A percentile compares a stretch with the other conserved stretches of the same genome.
Evolutionary conservation across 2,329 filamentous ascomycete species (phyloP).

Genomic region (Penicillium concentricum): DNA sequence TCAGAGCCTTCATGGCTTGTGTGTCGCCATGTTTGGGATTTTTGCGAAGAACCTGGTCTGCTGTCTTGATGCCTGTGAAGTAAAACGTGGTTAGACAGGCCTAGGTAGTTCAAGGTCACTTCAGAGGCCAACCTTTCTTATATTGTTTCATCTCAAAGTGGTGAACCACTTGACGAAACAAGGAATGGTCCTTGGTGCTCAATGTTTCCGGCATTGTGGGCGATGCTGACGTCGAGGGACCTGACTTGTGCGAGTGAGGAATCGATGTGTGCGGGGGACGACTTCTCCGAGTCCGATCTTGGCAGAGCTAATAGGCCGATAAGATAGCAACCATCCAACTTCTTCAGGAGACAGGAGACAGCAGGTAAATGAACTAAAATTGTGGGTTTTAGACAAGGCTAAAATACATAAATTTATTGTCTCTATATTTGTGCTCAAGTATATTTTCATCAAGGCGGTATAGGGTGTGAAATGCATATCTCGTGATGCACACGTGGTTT

Average conservation of each 20-base stretch:
- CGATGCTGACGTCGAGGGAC: slow-evolving; percentile 28
- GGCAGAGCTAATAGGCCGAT: slow-evolving; percentile 24
- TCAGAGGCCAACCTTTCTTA: slow-evolving; percentile 65
- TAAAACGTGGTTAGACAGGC: slow-evolving; percentile 22
- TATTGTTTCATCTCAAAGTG: slow-evolving; percentile 98
- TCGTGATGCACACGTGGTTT: background rate
- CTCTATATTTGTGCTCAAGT: background rate
- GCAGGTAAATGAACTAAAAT: background rate
- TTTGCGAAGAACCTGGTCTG: slow-evolving; percentile 95
- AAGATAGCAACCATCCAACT: slow-evolving; percentile 16
- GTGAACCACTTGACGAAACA: slow-evolving; percentile 93
- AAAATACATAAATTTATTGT: background rate
- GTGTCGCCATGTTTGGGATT: slow-evolving; percentile 96
- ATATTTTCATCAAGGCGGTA: background rate
- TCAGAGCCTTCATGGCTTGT: slow-evolving; percentile 97
- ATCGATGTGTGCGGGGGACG: slow-evolving; percentile 38
- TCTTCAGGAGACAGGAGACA: background rate
- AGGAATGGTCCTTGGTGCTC: slow-evolving; percentile 80
- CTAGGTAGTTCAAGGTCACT: background rate
- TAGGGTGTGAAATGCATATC: background rate
- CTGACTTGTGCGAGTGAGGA: slow-evolving; percentile 34
- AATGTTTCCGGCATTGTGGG: slow-evolving; percentile 48
- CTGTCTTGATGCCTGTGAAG: slow-evolving; percentile 75
- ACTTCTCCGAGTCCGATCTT: slow-evolving; percentile 29
- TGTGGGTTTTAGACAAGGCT: background rate